Conservation (phyloP, 192 early-diverging fungal genomes). For the Coemansia sp. region DNA sequence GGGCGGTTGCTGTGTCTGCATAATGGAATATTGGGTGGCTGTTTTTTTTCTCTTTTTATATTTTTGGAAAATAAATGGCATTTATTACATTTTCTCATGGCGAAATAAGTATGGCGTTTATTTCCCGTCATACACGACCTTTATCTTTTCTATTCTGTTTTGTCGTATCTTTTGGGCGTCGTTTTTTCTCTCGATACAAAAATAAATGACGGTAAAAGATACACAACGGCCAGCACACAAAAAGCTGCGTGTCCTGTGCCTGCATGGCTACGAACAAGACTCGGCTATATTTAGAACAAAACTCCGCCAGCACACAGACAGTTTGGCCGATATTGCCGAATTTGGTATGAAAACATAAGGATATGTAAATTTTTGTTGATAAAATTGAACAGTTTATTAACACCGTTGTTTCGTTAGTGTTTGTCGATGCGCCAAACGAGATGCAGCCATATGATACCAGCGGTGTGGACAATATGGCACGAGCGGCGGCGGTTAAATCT, state of each 20-base stretch:
- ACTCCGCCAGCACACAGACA: conserved; percentile 24
- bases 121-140: neutral
- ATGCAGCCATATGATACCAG: conserved; percentile 41
- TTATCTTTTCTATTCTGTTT: neutral
- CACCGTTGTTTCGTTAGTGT: conserved; percentile 19
- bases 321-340: conserved; percentile 26
- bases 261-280: conserved; percentile 55
- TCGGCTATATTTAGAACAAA: conserved; percentile 39
- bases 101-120: neutral
- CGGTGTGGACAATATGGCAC: conserved; percentile 41
- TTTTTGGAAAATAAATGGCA: neutral
- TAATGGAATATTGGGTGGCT: no score
- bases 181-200: neutral
- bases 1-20: no score
- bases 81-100: no score
- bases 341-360: conserved; percentile 21
- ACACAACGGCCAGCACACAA: neutral
- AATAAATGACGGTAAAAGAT: neutral
- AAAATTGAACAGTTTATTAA: neutral
- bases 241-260: conserved; percentile 41
- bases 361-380: neutral
- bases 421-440: conserved; percentile 42
- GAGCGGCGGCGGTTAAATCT: conserved; percentile 8
- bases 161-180: neutral
- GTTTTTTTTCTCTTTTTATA: neutral